Base-by-base conservation (phyloP, 176 grass and related monocot species). In the Thalia dealbata region DNA sequence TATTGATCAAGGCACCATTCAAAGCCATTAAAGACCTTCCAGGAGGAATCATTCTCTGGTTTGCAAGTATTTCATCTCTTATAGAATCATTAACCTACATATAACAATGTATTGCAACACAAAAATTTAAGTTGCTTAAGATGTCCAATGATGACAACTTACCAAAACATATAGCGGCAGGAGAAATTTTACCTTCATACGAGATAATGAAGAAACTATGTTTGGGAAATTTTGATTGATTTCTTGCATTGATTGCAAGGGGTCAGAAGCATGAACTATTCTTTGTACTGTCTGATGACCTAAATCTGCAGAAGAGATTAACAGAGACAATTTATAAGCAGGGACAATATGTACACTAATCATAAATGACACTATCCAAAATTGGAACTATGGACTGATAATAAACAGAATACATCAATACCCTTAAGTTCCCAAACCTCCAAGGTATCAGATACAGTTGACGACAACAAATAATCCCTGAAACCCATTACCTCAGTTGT, bases 371-470 rank as follows among this genome's bases (percentile, higher is more conserved):
- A 42, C 11, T 42, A 42, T 43, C 64, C 64, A 67, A 67, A 67
- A 0, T 22, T 67, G 32, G 18, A 7, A 3, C 1, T 43, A 67
- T 67, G 32, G 19, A 67, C 9, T 2, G 66, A 61, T 43, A 4
- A 23, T 63, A 77, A 62, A 73, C 16, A 52, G 26, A 77, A 46
- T 69, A 43, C 69, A 79, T 69, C 42, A 72, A 76, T 81, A 97
- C 93, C 93, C 82, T 97, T 97, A 21, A 97, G 81, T 88, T 97
- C 93, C 95, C 95, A 92, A 68, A 97, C 90, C 91, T 97, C 95
- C 74, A 97, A 86, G 44, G 95, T 86, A 75, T 92, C 87, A 44
- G 95, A 86, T n/a, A 89, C 80, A 74, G 90, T 88, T 64, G 90
- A 97, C 74, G 90, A 97, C 71, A 97, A 81, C 23, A 97, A 81